Percentiles rank a stretch among this genome's conserved stretches.
These are phyloP conservation scores for Pleurotus tuoliensis DNA, from an alignment of 768 basidiomycete species.

Conservation along the genomic window DNA sequence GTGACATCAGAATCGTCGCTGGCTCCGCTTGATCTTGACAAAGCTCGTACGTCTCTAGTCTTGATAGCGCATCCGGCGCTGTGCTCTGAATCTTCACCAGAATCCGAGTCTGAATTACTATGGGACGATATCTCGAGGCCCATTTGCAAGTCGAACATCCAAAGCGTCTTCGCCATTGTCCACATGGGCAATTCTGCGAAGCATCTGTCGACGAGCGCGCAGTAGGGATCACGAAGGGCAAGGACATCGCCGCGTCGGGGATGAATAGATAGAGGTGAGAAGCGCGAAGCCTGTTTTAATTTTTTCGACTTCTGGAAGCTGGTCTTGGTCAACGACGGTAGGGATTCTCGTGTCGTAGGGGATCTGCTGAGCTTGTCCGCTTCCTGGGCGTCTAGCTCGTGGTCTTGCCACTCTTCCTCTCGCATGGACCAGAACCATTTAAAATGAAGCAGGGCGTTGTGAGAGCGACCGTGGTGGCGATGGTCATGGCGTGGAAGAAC, in stretches of 20 bases:
- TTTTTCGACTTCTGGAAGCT: slow-evolving; percentile 6
- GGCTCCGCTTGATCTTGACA: slow-evolving; percentile 27
- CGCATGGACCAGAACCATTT: slow-evolving; percentile 63
- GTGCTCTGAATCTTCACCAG: slow-evolving; percentile 2
- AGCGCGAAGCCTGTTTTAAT: background rate
- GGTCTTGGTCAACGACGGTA: slow-evolving; percentile 1
- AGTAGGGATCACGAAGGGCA: slow-evolving; percentile 55
- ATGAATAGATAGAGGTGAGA: slow-evolving; percentile 35
- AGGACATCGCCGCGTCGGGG: slow-evolving; percentile 65
- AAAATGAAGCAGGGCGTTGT: slow-evolving; percentile 51
- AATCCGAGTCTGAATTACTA: background rate
- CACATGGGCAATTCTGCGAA: slow-evolving; percentile 56
- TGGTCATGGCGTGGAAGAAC: slow-evolving; percentile 37
- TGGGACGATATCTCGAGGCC: slow-evolving; percentile 15
- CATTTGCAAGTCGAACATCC: slow-evolving; percentile 55
- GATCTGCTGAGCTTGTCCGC: slow-evolving; percentile 7
- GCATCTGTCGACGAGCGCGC: slow-evolving; percentile 52
- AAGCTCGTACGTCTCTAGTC: slow-evolving; percentile 24
- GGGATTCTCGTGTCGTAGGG: slow-evolving; percentile 11
- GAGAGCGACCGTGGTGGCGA: slow-evolving; percentile 59
- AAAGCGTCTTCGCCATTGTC: slow-evolving; percentile 67
- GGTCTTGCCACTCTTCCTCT: slow-evolving; percentile 47
- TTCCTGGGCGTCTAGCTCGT: slow-evolving; percentile 10
- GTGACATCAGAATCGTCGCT: slow-evolving; percentile 57
- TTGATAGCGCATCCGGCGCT: slow-evolving; percentile 21